A percentile compares a stretch with the other conserved stretches of the same genome.
Evolutionary conservation across 345 rosid genomes (phyloP).

Genomic region (Salix udensis): DNA sequence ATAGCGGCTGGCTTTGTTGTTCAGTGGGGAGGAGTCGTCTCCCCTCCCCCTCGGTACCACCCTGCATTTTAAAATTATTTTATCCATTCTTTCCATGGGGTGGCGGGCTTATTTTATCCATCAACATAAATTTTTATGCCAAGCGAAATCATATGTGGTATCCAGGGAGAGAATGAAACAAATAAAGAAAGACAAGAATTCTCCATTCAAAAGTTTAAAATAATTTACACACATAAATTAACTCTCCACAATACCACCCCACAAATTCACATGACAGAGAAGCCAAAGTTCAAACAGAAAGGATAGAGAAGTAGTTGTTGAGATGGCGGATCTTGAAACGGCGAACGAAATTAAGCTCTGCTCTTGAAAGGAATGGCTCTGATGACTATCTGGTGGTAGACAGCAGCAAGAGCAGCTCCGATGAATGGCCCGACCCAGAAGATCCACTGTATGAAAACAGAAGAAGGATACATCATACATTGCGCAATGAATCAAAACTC

Average conservation of each 20-base stretch:
- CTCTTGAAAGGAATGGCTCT: constrained; percentile 31
- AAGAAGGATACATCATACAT: background rate
- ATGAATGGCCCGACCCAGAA: constrained; percentile 35
- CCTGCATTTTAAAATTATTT: too few species aligned
- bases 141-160: background rate
- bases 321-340: background rate
- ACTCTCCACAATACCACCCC: background rate
- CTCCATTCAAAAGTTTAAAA: constrained; percentile 8
- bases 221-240: constrained; percentile 20
- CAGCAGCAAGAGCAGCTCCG: constrained; percentile 33
- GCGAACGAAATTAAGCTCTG: constrained; percentile 2
- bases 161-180: background rate
- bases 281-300: background rate
- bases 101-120: constrained; percentile 29
- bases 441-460: constrained; percentile 20
- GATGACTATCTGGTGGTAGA: constrained; percentile 29
- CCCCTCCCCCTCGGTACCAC: too few species aligned
- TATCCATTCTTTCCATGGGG: background rate
- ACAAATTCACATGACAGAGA: constrained; percentile 2
- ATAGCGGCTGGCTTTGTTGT: too few species aligned
- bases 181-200: background rate
- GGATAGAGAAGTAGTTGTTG: background rate
- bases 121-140: too few species aligned
- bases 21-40: too few species aligned
- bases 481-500: background rate